Base-by-base conservation (phyloP, 2,329 filamentous ascomycete genomes). In the Microcyclospora pomicola region DNA sequence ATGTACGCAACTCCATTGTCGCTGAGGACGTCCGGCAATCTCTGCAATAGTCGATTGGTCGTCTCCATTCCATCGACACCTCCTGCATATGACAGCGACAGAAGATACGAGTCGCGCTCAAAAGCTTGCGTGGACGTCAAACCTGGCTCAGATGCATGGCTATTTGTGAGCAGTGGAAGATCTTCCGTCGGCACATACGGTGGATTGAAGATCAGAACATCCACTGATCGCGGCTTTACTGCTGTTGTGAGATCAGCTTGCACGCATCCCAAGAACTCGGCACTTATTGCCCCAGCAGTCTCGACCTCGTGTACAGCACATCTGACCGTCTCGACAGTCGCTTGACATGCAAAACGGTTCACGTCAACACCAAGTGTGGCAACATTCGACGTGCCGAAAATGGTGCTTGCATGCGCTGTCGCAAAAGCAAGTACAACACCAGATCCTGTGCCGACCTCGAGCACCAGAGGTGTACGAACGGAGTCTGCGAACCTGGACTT, bases 151-250 rank as follows among this genome's bases (percentile, higher is more conserved):
- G 40, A 32, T 33, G 31, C 11, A 24, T 24, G 19, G 12, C 12
- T 31, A 10, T 35, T 35, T 14, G 34, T 15, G 2, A 33, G 37
- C 7, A 45, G 32, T 1, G 88, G 87, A 42, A 92, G 63, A 31
- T 77, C 73, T 16, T 79, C 71, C 2, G 87, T 92, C 2, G 91
- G 91, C 11, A 98, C 91, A 57, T 98, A 98, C 0, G 91, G 91
- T 37, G 91, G 91, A 56, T 98, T 98, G 69, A 96, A 98, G 19
- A 98, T 72, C 44, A 98, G 69, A 9, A 98, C 71, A 55, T 98
- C 91, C 5, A 93, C 71, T 30, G 63, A 61, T 2, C 68, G 65
- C 0, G 64, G 54, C 6, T 71, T 69, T 31, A 92, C 62, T 1
- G 78, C 65, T 2, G 71, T 60, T 4, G 71, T 68, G 1, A 98